Base-by-base conservation (phyloP, 2,329 filamentous ascomycete species). In the Coleophoma cylindrospora region DNA sequence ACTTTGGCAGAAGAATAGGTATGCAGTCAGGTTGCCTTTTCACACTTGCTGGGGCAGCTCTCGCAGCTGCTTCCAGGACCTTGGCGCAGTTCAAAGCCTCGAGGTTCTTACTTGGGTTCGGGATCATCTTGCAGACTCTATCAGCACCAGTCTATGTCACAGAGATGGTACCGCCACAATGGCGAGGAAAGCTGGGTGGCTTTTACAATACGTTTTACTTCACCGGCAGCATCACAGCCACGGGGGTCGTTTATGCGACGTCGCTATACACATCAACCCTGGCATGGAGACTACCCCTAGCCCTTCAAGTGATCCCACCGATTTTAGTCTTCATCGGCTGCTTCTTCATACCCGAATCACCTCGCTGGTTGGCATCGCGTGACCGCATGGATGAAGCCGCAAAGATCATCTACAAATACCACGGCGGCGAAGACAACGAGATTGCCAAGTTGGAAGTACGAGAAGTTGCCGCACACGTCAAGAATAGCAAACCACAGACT, bases 81-180 rank as follows among this genome's bases (percentile, higher is more conserved):
- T 58, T 64, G 22, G 60, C 59, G 3, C 68, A 72, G 43, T 76
- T 75, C 56, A 71, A 75, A 60, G 53, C 50, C 15, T 77, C 77
- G 4, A 72, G 79, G 22, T 82, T 83, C 64, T 63, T 83, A 34
- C 74, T 83, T 6, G 80, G 80, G 46, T 81, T 82, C 51, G 71
- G 71, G 40, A 68, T 71, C 11, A 67, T 69, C 40, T 67, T 74
- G 45, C 68, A 69, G 17, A 67, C 70, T 1, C 63, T 67, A 0
- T 69, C 71, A 4, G 69, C 67, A 0, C 69, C 70, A 11, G 66
- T 67, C n/a, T 74, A 73, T 53, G 70, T 73, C 14, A 66, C 71
- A 27, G 73, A 75, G 55, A 66, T 73, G 34, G 65, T 66, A 46
- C 69, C 72, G 50, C 71, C 71, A 1, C 67, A 67, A 10, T 74